These are phyloP conservation scores for Tieghemiomyces parasiticus DNA, from an alignment of 192 early-diverging fungal species.

Conservation along the genomic window DNA sequence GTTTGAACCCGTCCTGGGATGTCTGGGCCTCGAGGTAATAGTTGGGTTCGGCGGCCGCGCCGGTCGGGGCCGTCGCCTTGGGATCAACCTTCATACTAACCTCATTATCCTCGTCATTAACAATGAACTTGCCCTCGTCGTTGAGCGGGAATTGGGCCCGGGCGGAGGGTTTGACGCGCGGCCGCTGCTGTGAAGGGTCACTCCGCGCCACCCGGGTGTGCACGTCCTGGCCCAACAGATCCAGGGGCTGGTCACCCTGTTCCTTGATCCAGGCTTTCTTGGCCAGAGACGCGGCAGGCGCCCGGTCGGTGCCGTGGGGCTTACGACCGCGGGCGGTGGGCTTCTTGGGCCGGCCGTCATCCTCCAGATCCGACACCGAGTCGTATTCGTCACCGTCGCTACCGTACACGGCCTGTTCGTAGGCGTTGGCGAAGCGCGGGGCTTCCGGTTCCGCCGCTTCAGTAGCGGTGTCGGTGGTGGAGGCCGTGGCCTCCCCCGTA, in stretches of 20 bases:
- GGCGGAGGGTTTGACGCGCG: slow-evolving; percentile 25
- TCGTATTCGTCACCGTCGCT: slow-evolving; percentile 82
- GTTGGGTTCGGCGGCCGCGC: slow-evolving; percentile 50
- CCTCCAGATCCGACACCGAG: slow-evolving; percentile 51
- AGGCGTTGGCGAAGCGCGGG: slow-evolving; percentile 45
- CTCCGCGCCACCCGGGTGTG: slow-evolving; percentile 42
- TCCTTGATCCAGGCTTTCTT: slow-evolving; percentile 49
- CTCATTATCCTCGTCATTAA: slow-evolving; percentile 49
- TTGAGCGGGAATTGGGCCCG: slow-evolving; percentile 41
- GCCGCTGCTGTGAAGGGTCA: slow-evolving; percentile 20
- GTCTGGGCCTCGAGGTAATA: slow-evolving; percentile 69
- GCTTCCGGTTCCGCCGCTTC: slow-evolving; percentile 30
- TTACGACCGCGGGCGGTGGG: not conserved
- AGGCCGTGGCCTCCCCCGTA: slow-evolving; percentile 20
- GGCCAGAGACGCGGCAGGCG: slow-evolving; percentile 3
- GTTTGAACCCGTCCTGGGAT: slow-evolving; percentile 73
- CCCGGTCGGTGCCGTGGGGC: slow-evolving; percentile 10
- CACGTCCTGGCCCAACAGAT: slow-evolving; percentile 79
- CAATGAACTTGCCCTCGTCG: slow-evolving; percentile 68
- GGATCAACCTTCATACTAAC: slow-evolving; percentile 18
- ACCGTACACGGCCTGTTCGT: slow-evolving; percentile 84
- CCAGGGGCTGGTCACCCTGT: slow-evolving; percentile 54
- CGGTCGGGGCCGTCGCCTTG: slow-evolving; percentile 17
- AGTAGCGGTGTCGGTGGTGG: slow-evolving; percentile 23
- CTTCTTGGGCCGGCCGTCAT: slow-evolving; percentile 15